These are phyloP conservation scores for Oryza rufipogon DNA, from an alignment of 176 grass and related monocot species.

Conservation along the genomic window DNA sequence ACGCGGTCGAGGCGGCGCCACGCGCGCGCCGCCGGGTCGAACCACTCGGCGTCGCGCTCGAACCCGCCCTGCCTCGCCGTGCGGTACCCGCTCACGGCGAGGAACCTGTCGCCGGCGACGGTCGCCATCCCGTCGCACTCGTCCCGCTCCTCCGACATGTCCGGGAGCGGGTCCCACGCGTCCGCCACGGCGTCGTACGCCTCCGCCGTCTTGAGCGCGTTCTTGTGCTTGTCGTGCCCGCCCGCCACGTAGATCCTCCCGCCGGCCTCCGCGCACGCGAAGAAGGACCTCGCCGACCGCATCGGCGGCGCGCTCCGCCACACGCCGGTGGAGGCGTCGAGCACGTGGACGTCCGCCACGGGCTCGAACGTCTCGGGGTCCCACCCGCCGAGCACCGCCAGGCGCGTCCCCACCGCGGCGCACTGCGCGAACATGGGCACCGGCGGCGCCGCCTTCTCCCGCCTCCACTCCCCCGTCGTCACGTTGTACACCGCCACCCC, in stretches of 20 bases:
- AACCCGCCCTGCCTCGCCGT: conserved; percentile 88
- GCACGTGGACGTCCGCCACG: conserved; percentile 67
- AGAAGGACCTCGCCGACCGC: conserved; percentile 51
- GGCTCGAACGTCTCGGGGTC: conserved; percentile 71
- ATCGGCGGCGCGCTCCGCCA: conserved; percentile 51
- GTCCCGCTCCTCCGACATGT: conserved; percentile 86
- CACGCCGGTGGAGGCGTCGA: conserved; percentile 55
- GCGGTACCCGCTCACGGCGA: conserved; percentile 73
- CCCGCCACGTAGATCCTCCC: conserved; percentile 75
- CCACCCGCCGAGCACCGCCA: conserved; percentile 78
- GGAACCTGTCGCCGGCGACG: conserved; percentile 58
- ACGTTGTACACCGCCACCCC: conserved; percentile 70
- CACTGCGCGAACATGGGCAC: conserved; percentile 68
- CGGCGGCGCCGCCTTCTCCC: conserved; percentile 48
- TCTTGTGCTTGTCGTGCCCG: conserved; percentile 88
- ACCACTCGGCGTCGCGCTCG: conserved; percentile 71
- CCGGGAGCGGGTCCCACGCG: conserved; percentile 70
- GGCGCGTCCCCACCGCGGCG: conserved; percentile 44
- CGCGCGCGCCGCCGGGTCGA: conserved; percentile 51
- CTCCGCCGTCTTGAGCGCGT: conserved; percentile 84
- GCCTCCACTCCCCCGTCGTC: conserved; percentile 54
- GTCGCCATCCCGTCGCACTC: conserved; percentile 78
- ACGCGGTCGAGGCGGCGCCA: conserved; percentile 60
- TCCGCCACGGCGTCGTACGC: conserved; percentile 63
- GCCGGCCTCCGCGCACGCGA: conserved; percentile 67